Percentiles rank a stretch among this genome's conserved stretches.
Evolutionary conservation across 75 land plant species (phyloP).

Genomic region (Larix kaempferi): DNA sequence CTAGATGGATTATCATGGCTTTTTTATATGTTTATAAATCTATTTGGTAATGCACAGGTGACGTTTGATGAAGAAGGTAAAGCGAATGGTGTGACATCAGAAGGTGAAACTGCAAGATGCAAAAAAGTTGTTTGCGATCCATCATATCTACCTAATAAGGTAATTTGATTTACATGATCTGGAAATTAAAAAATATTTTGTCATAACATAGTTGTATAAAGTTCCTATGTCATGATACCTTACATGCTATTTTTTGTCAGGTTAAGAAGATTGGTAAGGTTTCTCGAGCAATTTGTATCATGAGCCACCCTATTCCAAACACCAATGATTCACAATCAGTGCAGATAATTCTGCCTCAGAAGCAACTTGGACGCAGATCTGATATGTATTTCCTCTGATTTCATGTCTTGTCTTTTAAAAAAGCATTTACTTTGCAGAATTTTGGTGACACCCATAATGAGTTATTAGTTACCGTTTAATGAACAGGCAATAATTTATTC

Average conservation of each 20-base stretch:
- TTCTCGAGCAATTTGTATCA: conserved; percentile 82
- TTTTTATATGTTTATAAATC: not conserved
- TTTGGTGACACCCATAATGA: no score
- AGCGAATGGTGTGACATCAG: conserved; percentile 85
- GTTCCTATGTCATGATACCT: not conserved
- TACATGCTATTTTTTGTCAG: conserved; percentile 22
- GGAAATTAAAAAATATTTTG: not conserved
- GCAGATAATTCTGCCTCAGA: conserved; percentile 66
- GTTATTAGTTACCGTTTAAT: not conserved
- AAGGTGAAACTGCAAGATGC: conserved; percentile 89
- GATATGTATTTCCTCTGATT: conserved; percentile 41
- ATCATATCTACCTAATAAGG: conserved; percentile 84
- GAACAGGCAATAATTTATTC: not conserved
- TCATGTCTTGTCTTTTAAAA: no score
- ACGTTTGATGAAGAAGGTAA: conserved; percentile 86
- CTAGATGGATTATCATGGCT: not conserved
- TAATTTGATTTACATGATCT: conserved; percentile 11
- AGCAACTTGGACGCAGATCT: conserved; percentile 63
- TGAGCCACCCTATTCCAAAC: conserved; percentile 82
- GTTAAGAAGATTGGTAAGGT: conserved; percentile 79
- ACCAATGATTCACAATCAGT: conserved; percentile 61
- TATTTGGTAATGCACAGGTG: conserved; percentile 36
- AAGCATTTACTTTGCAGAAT: no score
- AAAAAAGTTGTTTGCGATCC: conserved; percentile 97
- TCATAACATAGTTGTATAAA: not conserved